Base-by-base conservation (phyloP, 768 basidiomycete genomes). In the Panellus pusillus region DNA sequence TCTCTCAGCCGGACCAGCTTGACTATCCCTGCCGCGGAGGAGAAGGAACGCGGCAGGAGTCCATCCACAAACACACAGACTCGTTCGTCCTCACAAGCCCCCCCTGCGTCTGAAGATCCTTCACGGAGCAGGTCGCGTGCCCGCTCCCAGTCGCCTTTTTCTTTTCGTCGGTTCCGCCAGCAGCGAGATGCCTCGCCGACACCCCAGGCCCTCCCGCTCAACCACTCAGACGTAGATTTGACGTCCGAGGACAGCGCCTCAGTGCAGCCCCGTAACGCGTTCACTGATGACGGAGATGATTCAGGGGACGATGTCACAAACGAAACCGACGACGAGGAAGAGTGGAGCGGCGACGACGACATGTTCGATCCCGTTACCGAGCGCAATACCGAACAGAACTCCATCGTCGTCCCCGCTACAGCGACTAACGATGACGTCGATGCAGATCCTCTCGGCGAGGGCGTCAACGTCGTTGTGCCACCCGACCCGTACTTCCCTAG, bases 351-450 rank as follows among this genome's bases (percentile, higher is more conserved):
- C 24, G 82, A 83, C 37, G 81, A 81, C 24, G 77, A 80, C 55
- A 69, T 71, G 15, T 87, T 93, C 56, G 91, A 96, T 69, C 79
- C 83, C 35, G 75, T 89, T 60, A 98, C 94, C 0, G 88, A 89
- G 67, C 79, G 82, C 61, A 98, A 98, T 68, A 96, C 94, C 1
- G 89, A 92, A 68, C 84, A 78, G 60, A 95, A 95, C 63, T 81
- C 89, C 1, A 74, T 86, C 36, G 71, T 78, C 40, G 65, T 66
- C 0, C 74, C 70, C 29, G 72, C 77, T 19, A n/a, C n/a, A n/a
- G 67, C 75, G 0, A 68, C 73, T 2, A 80, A 78, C 9, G 77
- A 80, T 11, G 87, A 88, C 48, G 74, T 71, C 15, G 86, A 87
- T 44, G 72, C 69, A 4, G 84, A 86, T 68, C 91, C 90, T 0